Conservation (phyloP, 164 flowering plant genomes). For the Hamamelis virginiana region DNA sequence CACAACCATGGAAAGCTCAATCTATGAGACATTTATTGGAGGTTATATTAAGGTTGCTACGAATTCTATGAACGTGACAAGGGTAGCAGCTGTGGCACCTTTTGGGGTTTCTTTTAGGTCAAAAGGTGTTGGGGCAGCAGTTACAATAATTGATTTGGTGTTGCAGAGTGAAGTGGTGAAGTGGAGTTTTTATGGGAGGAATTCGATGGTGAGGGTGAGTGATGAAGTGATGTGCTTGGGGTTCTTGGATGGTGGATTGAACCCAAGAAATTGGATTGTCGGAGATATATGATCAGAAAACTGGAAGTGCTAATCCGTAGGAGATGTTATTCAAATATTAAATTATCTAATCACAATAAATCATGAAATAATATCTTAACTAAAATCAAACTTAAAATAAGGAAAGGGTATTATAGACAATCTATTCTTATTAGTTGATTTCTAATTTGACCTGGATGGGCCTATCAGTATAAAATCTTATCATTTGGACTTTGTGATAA, state of each 20-base stretch:
- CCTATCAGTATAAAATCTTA: too few relatives aligned
- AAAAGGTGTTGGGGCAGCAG: constrained; percentile 13
- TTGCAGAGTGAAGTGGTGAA: constrained; percentile 52
- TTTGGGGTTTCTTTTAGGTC: constrained; percentile 43
- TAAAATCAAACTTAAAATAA: too few relatives aligned
- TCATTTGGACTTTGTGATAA: too few relatives aligned
- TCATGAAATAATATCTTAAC: too few relatives aligned
- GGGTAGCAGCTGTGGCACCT: constrained; percentile 32
- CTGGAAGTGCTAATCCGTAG: too few relatives aligned
- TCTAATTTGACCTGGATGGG: too few relatives aligned
- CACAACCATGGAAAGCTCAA: constrained; percentile 36
- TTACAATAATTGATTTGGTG: constrained; percentile 48
- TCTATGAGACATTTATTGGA: constrained; percentile 23
- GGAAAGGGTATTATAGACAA: too few relatives aligned
- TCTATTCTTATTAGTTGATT: too few relatives aligned
- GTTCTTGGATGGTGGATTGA: constrained; percentile 40
- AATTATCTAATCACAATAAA: too few relatives aligned
- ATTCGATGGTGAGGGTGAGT: constrained; percentile 42
- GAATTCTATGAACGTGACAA: constrained; percentile 23
- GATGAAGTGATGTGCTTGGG: constrained; percentile 43
- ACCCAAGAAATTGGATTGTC: constrained; percentile 29
- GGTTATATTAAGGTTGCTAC: constrained; percentile 25
- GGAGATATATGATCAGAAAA: too few relatives aligned
- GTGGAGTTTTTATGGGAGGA: constrained; percentile 51
- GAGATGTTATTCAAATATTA: too few relatives aligned